A percentile compares a stretch with the other conserved stretches of the same genome.
These are phyloP conservation scores for Yarrowia sp. DNA, from an alignment of 805 yeast genomes.

Conservation along the genomic window DNA sequence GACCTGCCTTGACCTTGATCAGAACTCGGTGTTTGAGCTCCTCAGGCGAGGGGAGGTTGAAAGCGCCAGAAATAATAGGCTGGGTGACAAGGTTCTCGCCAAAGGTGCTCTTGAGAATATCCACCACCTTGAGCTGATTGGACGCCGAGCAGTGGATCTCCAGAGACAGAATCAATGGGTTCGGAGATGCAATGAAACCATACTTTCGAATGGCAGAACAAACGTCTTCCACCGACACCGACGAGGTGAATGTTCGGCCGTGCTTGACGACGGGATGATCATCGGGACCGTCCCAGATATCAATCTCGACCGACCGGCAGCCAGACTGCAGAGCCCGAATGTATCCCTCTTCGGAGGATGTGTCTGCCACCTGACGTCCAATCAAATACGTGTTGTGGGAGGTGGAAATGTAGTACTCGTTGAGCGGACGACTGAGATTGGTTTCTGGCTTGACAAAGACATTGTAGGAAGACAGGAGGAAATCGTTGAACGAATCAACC, in stretches of 20 bases:
- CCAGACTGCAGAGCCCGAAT: slow-evolving; percentile 84
- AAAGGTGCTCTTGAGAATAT: slow-evolving; percentile 52
- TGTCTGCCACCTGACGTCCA: slow-evolving; percentile 86
- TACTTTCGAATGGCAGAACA: slow-evolving; percentile 71
- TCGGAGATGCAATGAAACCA: slow-evolving; percentile 83
- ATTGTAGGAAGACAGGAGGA: slow-evolving; percentile 37
- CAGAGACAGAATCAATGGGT: slow-evolving; percentile 79
- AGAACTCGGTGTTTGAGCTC: slow-evolving; percentile 67
- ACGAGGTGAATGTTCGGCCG: slow-evolving; percentile 77
- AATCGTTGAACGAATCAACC: slow-evolving; percentile 41
- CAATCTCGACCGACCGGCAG: slow-evolving; percentile 92
- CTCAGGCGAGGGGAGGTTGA: slow-evolving; percentile 64
- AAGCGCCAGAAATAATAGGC: slow-evolving; percentile 39
- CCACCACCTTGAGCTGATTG: slow-evolving; percentile 61
- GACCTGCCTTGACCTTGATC: slow-evolving; percentile 69
- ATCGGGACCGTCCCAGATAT: slow-evolving; percentile 80
- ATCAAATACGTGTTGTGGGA: slow-evolving; percentile 90
- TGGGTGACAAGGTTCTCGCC: slow-evolving; percentile 53
- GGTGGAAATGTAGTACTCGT: slow-evolving; percentile 84
- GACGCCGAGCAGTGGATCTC: slow-evolving; percentile 74
- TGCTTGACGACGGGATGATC: slow-evolving; percentile 84
- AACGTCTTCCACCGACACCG: slow-evolving; percentile 67
- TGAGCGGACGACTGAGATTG: slow-evolving; percentile 62
- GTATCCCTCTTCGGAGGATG: slow-evolving; percentile 86
- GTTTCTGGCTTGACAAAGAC: slow-evolving; percentile 29